Base-by-base conservation (phyloP, 495 filamentous ascomycete species). In the Daldinia caldariorum region DNA sequence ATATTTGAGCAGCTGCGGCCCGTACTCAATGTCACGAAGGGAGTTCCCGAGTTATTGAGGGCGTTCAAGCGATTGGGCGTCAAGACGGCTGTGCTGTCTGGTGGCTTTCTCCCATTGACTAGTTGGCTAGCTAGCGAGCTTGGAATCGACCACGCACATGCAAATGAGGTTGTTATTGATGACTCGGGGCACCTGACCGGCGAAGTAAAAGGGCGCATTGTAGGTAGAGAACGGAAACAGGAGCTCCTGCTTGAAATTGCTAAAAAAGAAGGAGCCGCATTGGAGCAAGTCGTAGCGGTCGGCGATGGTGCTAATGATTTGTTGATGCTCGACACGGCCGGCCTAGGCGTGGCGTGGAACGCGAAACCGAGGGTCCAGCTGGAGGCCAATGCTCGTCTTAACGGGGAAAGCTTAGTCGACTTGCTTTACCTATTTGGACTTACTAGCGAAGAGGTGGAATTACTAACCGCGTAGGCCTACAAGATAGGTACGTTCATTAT, bases 231-330 rank as follows among this genome's bases (percentile, higher is more conserved):
- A 73, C 86, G 89, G 63, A 99, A 99, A 79, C 84, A 88, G 39
- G 82, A 89, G 38, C 84, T 97, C 8, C 85, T 98, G 37, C 79
- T 89, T 1, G 85, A 91, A 75, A 91, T 98, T 65, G 92, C 95
- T 0, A 83, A 82, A 13, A 86, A 91, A 58, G 89, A 96, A 72
- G 83, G 82, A 26, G 89, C 97, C 49, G 74, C 87, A 0, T 78
- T 94, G 14, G 83, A 89, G n/a, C 90, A 96, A 79, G 90, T 91
- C 12, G 80, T 97, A 31, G 91, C 92, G 9, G 90, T 97, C 0
- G 95, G 95, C 12, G 95, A 99, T 74, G 95, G 95, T 26, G 94
- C 95, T 41, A 99, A 99, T 73, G 95, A 99, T 74, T 82, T 99
- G 39, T 84, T 91, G 45, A 99, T 99, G 95, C 92, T 99, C 80